Base-by-base conservation (phyloP, 2,329 filamentous ascomycete genomes). In the Parafenestella ontariensis region DNA sequence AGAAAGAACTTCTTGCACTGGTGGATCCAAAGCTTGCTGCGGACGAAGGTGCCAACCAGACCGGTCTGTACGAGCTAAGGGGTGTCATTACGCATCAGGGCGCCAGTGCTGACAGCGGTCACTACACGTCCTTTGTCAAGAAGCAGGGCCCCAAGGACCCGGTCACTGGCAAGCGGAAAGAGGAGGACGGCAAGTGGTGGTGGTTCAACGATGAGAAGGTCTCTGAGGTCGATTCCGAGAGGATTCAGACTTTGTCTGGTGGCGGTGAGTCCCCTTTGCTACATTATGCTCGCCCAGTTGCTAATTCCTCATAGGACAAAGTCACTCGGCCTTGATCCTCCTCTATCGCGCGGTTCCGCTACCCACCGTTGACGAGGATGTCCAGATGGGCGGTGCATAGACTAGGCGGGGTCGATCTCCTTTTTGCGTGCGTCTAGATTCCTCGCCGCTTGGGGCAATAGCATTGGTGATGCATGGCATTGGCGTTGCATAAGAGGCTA, bases 181-280 rank as follows among this genome's bases (percentile, higher is more conserved):
- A 90, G 70, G 92, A 96, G 72, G 92, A 96, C 71, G 92, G 91
- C 65, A 96, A 92, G 69, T 99, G 95, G 95, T 99, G 95, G 94
- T 99, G 95, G 94, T 99, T 99, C 84, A 98, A 99, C 76, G 95
- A 99, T 70, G 94, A 99, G 73, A 96, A 92, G 80, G 95, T 99
- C 29, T 87, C 89, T 13, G 95, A 99, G 80, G 95, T 99, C 24
- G 87, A 91, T 15, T 82, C 86, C 23, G 94, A 98, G 68, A 95
- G 96, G 81, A 96, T 99, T 63, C 90, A 94, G 73, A 89, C 88
- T 3, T 83, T 99, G 46, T 85, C 92, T 46, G 96, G 95, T 54
- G 95, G 96, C 70, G 94, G 92, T 86, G 76, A 76, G 83, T 71
- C 37, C 34, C 10, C 9, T 17, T 23, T 15, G 13, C 23, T 10